Percentiles rank a stretch among this genome's conserved stretches.
Evolutionary conservation across 2,329 filamentous ascomycete species (phyloP).

Genomic region (Sporothrix brasiliensis): DNA sequence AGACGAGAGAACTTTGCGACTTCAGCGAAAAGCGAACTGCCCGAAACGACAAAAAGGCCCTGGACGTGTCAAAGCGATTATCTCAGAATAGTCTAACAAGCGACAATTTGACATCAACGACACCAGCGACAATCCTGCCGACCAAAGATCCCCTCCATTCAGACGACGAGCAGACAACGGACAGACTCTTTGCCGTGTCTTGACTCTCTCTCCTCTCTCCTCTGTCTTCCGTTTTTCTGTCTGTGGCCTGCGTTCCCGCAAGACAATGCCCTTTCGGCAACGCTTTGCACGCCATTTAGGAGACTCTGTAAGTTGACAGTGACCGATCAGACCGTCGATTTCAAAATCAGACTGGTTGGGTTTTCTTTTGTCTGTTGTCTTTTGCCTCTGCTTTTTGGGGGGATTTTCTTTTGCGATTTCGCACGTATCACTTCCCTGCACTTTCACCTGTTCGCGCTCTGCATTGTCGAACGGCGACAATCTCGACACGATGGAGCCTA

Average conservation of each 20-base stretch:
- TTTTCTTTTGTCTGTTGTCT: too few relatives aligned
- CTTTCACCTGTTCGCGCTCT: too few relatives aligned
- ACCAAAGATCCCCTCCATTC: too few relatives aligned
- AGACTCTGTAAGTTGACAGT: slow-evolving; percentile 24
- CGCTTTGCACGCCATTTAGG: slow-evolving; percentile 27
- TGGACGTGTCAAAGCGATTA: background rate
- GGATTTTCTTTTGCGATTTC: too few relatives aligned
- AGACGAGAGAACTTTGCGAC: background rate
- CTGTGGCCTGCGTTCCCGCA: background rate
- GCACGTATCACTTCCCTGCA: too few relatives aligned
- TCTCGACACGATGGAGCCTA: too few relatives aligned
- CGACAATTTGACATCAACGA: too few relatives aligned
- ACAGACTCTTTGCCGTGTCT: background rate
- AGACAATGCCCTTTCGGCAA: slow-evolving; percentile 27
- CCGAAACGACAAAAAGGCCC: background rate
- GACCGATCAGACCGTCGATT: background rate
- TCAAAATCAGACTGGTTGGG: background rate
- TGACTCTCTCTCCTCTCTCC: background rate
- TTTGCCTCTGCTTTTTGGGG: too few relatives aligned
- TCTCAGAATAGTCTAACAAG: background rate
- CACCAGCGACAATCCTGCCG: too few relatives aligned
- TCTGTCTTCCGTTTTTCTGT: background rate
- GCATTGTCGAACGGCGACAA: too few relatives aligned
- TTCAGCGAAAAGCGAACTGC: background rate
- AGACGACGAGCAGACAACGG: too few relatives aligned